Percentiles rank a stretch among this genome's conserved stretches.
phyloP scores from a whole-genome alignment of 192 early-diverging fungal genomes.

The Rhizophagus prolifer region DNA sequence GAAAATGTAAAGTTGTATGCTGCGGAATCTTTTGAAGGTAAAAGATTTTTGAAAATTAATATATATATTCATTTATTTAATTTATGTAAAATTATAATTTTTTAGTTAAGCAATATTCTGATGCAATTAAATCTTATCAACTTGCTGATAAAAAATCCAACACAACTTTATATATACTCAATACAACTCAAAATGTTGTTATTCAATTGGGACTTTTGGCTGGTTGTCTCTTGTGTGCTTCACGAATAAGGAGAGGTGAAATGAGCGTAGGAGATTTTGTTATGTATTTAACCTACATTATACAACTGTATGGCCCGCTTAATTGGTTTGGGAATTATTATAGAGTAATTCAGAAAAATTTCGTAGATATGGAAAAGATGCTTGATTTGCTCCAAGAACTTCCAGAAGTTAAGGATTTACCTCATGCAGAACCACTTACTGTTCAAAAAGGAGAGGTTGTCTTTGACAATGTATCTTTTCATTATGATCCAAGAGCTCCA shows the following conservation, averaged over 20 bases:
- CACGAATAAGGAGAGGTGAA: conserved; percentile 68
- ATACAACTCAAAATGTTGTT: conserved; percentile 77
- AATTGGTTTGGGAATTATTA: conserved; percentile 98
- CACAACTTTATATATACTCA: conserved; percentile 73
- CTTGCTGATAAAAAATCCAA: conserved; percentile 73
- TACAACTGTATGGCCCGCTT: conserved; percentile 93
- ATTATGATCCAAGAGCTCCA: conserved; percentile 66
- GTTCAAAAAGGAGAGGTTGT: conserved; percentile 72
- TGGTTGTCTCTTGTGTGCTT: conserved; percentile 75
- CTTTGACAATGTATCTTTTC: conserved; percentile 89
- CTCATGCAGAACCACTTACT: conserved; percentile 42
- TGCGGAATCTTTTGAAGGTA: conserved; percentile 32
- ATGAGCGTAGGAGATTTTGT: conserved; percentile 95
- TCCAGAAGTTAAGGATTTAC: conserved; percentile 59
- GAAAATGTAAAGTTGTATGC: conserved; percentile 87
- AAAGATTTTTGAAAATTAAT: neutral
- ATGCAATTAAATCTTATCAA: conserved; percentile 75
- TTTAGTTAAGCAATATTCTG: conserved; percentile 65
- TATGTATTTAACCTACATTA: conserved; percentile 93
- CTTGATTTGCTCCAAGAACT: conserved; percentile 50
- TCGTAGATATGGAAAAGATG: conserved; percentile 58
- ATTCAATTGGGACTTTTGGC: conserved; percentile 76
- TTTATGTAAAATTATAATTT: conserved; percentile 60
- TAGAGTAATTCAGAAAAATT: conserved; percentile 88
- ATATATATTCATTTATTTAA: conserved; percentile 48